Evolutionary conservation across 208 protist species (phyloP).

Genomic region (Trypanosoma congolense): DNA sequence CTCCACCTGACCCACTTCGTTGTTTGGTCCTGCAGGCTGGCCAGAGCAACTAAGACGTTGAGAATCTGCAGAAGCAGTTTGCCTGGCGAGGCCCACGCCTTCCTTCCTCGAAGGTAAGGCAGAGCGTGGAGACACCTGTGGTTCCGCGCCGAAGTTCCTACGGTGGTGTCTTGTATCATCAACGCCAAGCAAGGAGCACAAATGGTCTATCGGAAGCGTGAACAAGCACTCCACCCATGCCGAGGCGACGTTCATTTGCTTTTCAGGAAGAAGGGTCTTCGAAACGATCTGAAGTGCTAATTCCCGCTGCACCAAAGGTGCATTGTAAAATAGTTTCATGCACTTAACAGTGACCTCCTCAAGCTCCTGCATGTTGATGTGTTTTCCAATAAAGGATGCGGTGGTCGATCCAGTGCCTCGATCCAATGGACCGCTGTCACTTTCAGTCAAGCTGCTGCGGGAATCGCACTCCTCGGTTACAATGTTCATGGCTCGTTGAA

Average conservation of each 20-base stretch:
- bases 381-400: conserved; percentile 1
- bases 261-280: conserved; percentile 36
- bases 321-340: conserved; percentile 19
- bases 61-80: background rate
- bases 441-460: too few species aligned
- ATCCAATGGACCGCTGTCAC: background rate
- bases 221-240: conserved; percentile 38
- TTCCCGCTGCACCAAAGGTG: conserved; percentile 28
- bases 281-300: conserved; percentile 48
- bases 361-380: conserved; percentile 14
- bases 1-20: background rate
- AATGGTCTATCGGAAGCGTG: conserved; percentile 15
- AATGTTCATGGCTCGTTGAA: conserved; percentile 20
- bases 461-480: conserved; percentile 12
- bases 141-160: too few species aligned
- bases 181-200: conserved; percentile 16
- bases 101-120: background rate
- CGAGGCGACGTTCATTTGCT: conserved; percentile 29
- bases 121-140: too few species aligned
- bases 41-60: background rate
- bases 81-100: background rate
- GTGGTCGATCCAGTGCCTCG: background rate
- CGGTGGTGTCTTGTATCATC: background rate
- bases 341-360: conserved; percentile 25
- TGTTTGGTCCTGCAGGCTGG: background rate